phyloP scores from a whole-genome alignment of 805 yeast species.

The Saccharomycopsis fodiens region DNA sequence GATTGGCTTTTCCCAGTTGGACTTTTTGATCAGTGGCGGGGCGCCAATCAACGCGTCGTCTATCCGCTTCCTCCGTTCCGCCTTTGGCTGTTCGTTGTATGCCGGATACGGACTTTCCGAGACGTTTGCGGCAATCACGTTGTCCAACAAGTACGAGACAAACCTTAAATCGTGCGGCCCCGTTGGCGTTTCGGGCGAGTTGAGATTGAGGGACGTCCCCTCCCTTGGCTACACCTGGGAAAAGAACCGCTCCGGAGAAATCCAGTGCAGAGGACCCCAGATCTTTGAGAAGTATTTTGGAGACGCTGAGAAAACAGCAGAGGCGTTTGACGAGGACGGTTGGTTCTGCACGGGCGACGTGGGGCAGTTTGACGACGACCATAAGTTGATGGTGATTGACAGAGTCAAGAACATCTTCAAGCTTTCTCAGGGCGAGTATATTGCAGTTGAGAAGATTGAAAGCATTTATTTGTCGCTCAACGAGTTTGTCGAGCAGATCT shows the following conservation, averaged over 20 bases:
- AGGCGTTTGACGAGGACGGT: constrained; percentile 37
- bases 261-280: constrained; percentile 50
- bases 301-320: constrained; percentile 40
- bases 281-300: constrained; percentile 44
- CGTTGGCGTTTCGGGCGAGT: constrained; percentile 44
- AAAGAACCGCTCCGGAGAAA: constrained; percentile 38
- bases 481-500: constrained; percentile 38
- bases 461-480: constrained; percentile 41
- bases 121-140: constrained; percentile 47
- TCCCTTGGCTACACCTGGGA: constrained; percentile 37
- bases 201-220: constrained; percentile 47
- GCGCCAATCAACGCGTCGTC: constrained; percentile 56
- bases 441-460: constrained; percentile 61
- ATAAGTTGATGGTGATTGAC: constrained; percentile 42
- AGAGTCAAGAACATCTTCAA: constrained; percentile 65
- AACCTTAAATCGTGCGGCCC: constrained; percentile 38
- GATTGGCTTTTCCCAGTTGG: constrained; percentile 33
- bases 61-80: constrained; percentile 44
- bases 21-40: constrained; percentile 38
- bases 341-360: constrained; percentile 59
- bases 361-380: constrained; percentile 31
- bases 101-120: constrained; percentile 63
- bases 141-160: constrained; percentile 32
- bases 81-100: constrained; percentile 36
- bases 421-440: constrained; percentile 47